These are phyloP conservation scores for Heritiera littoralis DNA, from an alignment of 345 rosid genomes.

Conservation along the genomic window DNA sequence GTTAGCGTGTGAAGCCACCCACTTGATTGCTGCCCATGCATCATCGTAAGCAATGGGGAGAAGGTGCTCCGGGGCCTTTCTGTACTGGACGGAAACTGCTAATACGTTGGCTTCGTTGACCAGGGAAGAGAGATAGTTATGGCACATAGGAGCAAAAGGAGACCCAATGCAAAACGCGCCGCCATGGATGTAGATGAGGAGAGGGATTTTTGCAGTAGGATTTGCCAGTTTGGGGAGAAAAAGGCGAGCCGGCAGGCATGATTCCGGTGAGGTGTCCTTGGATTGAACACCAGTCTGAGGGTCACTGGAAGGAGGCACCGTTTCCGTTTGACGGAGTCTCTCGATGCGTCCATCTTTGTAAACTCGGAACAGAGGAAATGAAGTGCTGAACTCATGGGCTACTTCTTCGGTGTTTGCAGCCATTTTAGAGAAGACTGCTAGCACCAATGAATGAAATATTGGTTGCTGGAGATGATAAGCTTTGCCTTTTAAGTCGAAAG, in stretches of 20 bases:
- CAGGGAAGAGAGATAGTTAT: conserved; percentile 31
- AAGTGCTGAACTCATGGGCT: neutral
- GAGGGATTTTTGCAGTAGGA: conserved; percentile 33
- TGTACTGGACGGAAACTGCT: conserved; percentile 52
- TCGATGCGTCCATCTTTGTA: conserved; percentile 20
- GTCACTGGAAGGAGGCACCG: neutral
- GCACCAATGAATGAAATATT: no score
- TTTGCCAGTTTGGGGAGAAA: conserved; percentile 1
- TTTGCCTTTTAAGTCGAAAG: no score
- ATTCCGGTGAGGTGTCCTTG: neutral
- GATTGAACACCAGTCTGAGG: conserved; percentile 1
- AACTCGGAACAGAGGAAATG: conserved; percentile 1
- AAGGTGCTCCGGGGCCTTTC: conserved; percentile 65
- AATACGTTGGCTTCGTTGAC: conserved; percentile 37
- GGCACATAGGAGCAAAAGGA: conserved; percentile 38
- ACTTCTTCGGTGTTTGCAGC: conserved; percentile 9
- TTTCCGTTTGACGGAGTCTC: neutral
- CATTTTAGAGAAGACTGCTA: neutral
- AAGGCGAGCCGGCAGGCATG: neutral
- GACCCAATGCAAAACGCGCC: conserved; percentile 51
- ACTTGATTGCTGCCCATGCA: conserved; percentile 50
- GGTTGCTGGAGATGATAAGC: no score
- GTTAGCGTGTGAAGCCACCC: conserved; percentile 45
- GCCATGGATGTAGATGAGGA: conserved; percentile 58
- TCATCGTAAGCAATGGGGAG: conserved; percentile 58